Evolutionary conservation across 352 stramenopile species (phyloP).

Genomic region (Globisporangium irregulare): DNA sequence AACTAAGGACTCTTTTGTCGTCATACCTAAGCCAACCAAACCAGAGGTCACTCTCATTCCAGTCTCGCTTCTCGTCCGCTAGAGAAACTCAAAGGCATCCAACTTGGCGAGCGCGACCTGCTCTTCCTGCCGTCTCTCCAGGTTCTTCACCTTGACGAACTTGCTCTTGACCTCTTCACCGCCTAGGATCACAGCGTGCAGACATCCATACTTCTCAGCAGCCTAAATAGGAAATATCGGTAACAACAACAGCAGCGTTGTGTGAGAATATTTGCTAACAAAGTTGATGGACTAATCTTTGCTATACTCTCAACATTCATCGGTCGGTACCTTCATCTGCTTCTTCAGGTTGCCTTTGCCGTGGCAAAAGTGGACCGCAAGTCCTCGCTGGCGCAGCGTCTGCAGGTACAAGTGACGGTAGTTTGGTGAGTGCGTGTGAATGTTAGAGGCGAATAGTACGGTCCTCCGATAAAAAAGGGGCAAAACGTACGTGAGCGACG

Average conservation of each 20-base stretch:
- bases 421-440: neutral
- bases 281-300: neutral
- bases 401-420: constrained; percentile 10
- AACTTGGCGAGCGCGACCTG: constrained; percentile 37
- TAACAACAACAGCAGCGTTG: neutral
- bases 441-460: neutral
- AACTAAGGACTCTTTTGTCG: neutral
- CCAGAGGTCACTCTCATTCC: neutral
- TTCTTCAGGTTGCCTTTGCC: constrained; percentile 82
- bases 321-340: constrained; percentile 71
- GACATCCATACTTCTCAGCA: constrained; percentile 66
- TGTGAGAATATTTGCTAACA: neutral
- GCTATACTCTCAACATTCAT: neutral
- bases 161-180: constrained; percentile 60
- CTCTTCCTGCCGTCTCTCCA: constrained; percentile 52
- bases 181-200: constrained; percentile 73
- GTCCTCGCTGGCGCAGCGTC: constrained; percentile 50
- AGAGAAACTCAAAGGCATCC: constrained; percentile 26
- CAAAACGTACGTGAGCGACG: constrained; percentile 42
- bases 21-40: neutral
- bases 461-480: neutral
- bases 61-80: neutral
- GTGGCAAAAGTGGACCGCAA: constrained; percentile 84
- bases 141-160: constrained; percentile 76
- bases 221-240: constrained; percentile 23